A percentile compares a stretch with the other conserved stretches of the same genome.
Evolutionary conservation across 2,329 filamentous ascomycete genomes (phyloP).

Genomic region (Curvularia sp.): DNA sequence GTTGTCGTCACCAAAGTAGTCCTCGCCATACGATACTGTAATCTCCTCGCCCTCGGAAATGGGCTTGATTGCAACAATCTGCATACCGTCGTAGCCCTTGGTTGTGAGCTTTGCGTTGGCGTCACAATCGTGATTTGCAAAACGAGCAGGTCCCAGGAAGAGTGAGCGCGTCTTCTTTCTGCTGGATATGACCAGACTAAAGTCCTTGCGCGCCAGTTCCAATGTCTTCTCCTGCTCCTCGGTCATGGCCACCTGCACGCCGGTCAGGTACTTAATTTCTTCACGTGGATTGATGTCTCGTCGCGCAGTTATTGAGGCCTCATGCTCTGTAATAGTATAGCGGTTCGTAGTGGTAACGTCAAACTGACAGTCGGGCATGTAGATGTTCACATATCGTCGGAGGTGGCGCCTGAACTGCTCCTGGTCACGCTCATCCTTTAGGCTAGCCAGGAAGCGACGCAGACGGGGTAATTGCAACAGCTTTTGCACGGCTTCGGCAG

Average conservation of each 20-base stretch:
- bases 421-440: slow-evolving; percentile 79
- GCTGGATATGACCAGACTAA: slow-evolving; percentile 94
- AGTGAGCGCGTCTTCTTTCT: slow-evolving; percentile 88
- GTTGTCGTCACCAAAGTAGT: slow-evolving; percentile 94
- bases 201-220: slow-evolving; percentile 84
- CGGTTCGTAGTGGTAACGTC: slow-evolving; percentile 94
- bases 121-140: slow-evolving; percentile 96
- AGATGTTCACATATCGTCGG: slow-evolving; percentile 89
- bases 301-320: slow-evolving; percentile 85
- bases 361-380: slow-evolving; percentile 91
- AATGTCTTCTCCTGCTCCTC: slow-evolving; percentile 86
- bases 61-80: slow-evolving; percentile 81
- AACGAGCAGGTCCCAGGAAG: slow-evolving; percentile 93
- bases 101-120: slow-evolving; percentile 90
- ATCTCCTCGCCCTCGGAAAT: slow-evolving; percentile 93
- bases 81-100: slow-evolving; percentile 83
- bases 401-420: slow-evolving; percentile 87
- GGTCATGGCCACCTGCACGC: slow-evolving; percentile 91
- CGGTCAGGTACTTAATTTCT: slow-evolving; percentile 86
- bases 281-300: slow-evolving; percentile 81
- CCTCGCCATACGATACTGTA: slow-evolving; percentile 93
- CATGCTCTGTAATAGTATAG: slow-evolving; percentile 89
- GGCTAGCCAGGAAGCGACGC: slow-evolving; percentile 69
- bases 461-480: slow-evolving; percentile 77
- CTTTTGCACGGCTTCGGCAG: slow-evolving; percentile 72